Base-by-base conservation (phyloP, 108 stramenopile genomes). In the Chaetoceros muelleri region DNA sequence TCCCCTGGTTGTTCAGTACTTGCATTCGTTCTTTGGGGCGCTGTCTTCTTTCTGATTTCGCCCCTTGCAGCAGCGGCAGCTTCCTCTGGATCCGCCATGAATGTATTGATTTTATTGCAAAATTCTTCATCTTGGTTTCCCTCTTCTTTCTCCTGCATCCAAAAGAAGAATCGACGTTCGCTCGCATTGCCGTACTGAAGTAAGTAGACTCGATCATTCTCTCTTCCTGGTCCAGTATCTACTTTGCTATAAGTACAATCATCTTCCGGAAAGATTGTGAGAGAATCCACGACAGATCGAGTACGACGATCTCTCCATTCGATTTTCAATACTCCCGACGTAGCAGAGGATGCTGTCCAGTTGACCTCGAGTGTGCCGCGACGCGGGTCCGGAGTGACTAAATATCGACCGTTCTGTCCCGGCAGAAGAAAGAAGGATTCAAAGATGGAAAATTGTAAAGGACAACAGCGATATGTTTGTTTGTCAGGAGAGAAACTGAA, bases 221-320 rank as follows among this genome's bases (percentile, higher is more conserved):
- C 58, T 48, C 73, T 53, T 23, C 62, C 66, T 0, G 70, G 74
- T 23, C 66, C 62, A 48, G 49, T 63, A 29, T 20, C 51, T 16
- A 82, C 67, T 16, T 78, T 59, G 48, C 81, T 67, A 60, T 83
- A 75, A 1, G 67, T 75, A 23, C 68, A 71, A 29, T 58, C 49
- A 19, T 52, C 63, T 10, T 29, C 60, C 2, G 65, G 62, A 22
- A 73, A 63, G 23, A 73, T 59, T 13, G 61, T 21, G 45, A 10
- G 8, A 34, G 20, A 71, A 29, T 78, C 75, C 21, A 76, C 75
- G n/a, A 77, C 73, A 17, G 58, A 60, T 28, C 67, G 70, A 45
- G 82, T 82, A 8, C 87, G 84, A 28, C 87, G 78, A 76, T 90
- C 84, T 48, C 69, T 68, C 84, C 84, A 85, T 58, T 90, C 79